A percentile compares a stretch with the other conserved stretches of the same genome.
Evolutionary conservation across 371 early-diverging fungal genomes (phyloP).

Genomic region (Cokeromyces recurvatus): DNA sequence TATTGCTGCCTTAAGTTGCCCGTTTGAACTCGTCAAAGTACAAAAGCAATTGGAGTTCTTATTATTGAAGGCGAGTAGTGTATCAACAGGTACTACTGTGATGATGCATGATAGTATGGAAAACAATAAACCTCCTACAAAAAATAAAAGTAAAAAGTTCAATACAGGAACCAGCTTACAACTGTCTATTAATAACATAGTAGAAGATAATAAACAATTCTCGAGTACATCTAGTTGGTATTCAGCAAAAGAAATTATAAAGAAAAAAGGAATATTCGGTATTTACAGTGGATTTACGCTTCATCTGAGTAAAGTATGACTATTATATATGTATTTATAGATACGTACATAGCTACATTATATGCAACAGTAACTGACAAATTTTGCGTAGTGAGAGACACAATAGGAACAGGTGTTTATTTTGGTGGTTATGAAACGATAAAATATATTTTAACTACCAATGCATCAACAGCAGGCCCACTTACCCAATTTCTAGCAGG

Average conservation of each 20-base stretch:
- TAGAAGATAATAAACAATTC: too few relatives aligned
- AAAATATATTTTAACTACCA: slow-evolving; percentile 55
- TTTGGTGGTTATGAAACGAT: slow-evolving; percentile 76
- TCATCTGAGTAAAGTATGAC: slow-evolving; percentile 47
- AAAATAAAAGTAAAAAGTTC: too few relatives aligned
- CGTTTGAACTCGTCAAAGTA: slow-evolving; percentile 78
- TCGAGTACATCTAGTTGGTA: slow-evolving; percentile 54
- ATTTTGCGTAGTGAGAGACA: slow-evolving; percentile 60
- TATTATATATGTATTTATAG: too few relatives aligned
- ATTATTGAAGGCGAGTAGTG: slow-evolving; percentile 50
- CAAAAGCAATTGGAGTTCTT: slow-evolving; percentile 73
- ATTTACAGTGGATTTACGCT: slow-evolving; percentile 48
- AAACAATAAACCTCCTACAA: too few relatives aligned
- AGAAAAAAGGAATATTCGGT: slow-evolving; percentile 43
- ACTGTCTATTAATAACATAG: too few relatives aligned
- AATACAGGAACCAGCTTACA: too few relatives aligned
- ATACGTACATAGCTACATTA: too few relatives aligned
- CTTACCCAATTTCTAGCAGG: slow-evolving; percentile 72
- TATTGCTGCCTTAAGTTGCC: slow-evolving; percentile 67
- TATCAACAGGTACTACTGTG: slow-evolving; percentile 41
- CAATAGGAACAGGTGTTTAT: slow-evolving; percentile 74
- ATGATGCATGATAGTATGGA: too few relatives aligned
- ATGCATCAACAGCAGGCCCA: slow-evolving; percentile 48
- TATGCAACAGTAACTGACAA: too few relatives aligned
- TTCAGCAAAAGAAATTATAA: slow-evolving; percentile 54